Evolutionary conservation across 2,329 filamentous ascomycete species (phyloP), one percentile per base, ranked within the genome.

Genomic region (Penicillium sp.): DNA sequence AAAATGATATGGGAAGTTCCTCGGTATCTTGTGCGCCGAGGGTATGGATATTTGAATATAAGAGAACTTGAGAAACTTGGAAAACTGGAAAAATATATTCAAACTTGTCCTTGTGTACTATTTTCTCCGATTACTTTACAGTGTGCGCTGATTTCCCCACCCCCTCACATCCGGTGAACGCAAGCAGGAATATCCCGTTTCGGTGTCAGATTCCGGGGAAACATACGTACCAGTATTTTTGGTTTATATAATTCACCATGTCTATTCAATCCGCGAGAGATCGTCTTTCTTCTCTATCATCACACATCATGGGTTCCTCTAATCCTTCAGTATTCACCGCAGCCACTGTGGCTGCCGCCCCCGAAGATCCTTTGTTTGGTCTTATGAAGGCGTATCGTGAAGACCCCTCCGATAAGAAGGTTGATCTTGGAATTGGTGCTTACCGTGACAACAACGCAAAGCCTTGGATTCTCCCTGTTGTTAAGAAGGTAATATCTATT

Each of bases 361-460:
- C 94, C 45, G 92, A 96, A 75, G 94, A 99, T 78, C 87, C 93
- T 62, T 85, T 99, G 72, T 99, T 99, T 72, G 92, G 93, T 55
- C 80, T 99, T 68, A 91, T 93, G 84, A 85, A 88, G 61, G 91
- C 90, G 59, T 99, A 88, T 81, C 86, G 86, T 69, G 89, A 88
- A 60, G 94, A 99, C 71, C 78, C 84, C 17, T 82, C 79, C 54
- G 75, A 82, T 55, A 85, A 90, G 75, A 99, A 99, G 80, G 89
- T 99, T 63, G 94, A 99, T 77, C 78, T 99, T 76, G 92, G 94
- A 73, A 84, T 97, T 78, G 94, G 94, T 66, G 94, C 94, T 56
- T 99, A 99, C 78, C 84, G 94, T 73, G 94, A 96, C 71, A 83
- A 97, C 78, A 88, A 92, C 72, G 93, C 91, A 59, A 97, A 97